phyloP scores from a whole-genome alignment of 345 rosid species.

The Schrenkiella parvula region DNA sequence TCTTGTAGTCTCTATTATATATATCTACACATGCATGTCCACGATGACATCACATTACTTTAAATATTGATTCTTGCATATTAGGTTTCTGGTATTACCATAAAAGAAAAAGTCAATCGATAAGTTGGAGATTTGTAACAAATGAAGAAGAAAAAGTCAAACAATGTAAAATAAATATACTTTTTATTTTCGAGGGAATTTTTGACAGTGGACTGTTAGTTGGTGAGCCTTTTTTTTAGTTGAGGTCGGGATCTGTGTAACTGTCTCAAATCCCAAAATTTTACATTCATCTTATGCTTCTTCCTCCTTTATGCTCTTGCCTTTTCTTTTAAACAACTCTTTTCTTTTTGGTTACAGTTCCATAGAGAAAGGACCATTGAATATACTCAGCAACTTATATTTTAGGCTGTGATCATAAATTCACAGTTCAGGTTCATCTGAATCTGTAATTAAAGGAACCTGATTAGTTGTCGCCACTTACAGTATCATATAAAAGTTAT shows the following conservation, averaged over 20 bases:
- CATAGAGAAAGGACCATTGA: conserved; percentile 3
- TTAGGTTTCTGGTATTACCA: background rate
- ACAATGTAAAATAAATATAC: conserved; percentile 5
- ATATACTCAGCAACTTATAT: background rate
- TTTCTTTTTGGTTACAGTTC: background rate
- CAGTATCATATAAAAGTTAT: background rate
- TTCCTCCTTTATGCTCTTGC: background rate
- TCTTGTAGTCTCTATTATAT: background rate
- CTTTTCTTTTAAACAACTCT: background rate
- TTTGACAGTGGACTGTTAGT: conserved; percentile 17
- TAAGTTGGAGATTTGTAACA: background rate
- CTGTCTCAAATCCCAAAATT: conserved; percentile 8
- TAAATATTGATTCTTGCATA: background rate
- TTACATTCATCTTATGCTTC: conserved; percentile 1
- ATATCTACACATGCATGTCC: background rate
- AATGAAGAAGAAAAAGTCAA: conserved; percentile 7
- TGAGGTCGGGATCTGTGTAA: conserved; percentile 28
- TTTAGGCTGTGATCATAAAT: background rate
- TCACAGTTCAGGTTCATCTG: background rate
- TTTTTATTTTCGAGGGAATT: background rate
- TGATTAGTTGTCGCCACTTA: background rate
- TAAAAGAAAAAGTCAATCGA: conserved; percentile 14
- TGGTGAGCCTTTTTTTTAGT: conserved; percentile 20
- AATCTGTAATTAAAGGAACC: background rate
- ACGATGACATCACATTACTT: background rate